Conservation (phyloP, 257 asterid genomes). For the Solanum rostratum region DNA sequence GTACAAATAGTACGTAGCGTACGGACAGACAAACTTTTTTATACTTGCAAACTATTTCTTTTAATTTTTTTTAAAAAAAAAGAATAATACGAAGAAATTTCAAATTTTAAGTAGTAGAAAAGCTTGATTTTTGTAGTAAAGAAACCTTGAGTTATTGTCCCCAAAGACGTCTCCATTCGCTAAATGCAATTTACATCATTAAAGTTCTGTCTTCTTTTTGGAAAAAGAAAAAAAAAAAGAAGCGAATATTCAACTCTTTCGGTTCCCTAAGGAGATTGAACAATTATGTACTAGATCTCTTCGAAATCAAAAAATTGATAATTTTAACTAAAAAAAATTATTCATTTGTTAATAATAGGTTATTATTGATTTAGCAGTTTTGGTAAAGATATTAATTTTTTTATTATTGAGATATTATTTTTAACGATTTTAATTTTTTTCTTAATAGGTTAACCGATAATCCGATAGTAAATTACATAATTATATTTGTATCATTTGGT, state of each 20-base stretch:
- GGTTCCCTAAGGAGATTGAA: no score
- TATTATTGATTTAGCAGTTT: neutral
- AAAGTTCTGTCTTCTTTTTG: neutral
- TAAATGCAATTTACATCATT: neutral
- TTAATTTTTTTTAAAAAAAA: neutral
- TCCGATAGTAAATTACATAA: no score
- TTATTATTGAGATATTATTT: no score
- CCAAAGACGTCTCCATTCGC: neutral
- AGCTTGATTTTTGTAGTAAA: neutral
- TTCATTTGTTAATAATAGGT: neutral
- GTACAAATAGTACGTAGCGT: neutral
- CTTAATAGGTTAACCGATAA: no score
- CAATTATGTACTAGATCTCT: no score
- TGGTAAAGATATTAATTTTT: no score
- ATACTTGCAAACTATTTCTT: neutral
- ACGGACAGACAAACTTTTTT: neutral
- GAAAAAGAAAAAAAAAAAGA: no score
- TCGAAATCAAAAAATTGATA: no score
- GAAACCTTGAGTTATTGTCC: neutral
- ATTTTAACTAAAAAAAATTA: neutral
- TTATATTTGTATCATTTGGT: no score
- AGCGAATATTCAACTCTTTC: no score
- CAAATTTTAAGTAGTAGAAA: neutral
- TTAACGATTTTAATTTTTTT: no score
- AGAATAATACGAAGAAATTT: neutral